Percentiles rank a stretch among this genome's conserved stretches.
These are phyloP conservation scores for Acorus calamus DNA, from an alignment of 106 monocot species.

Conservation along the genomic window DNA sequence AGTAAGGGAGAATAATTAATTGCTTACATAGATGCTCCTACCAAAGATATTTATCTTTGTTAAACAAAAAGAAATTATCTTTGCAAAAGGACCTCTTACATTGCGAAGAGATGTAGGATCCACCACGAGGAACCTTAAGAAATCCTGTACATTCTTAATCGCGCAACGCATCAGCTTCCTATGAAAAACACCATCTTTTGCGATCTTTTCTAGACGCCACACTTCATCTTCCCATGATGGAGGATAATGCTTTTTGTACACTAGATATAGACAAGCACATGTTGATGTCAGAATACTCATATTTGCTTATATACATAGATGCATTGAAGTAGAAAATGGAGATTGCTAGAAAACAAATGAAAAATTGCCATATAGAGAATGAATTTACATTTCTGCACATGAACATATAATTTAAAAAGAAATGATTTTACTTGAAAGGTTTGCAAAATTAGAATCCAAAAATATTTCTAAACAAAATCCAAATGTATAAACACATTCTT, in stretches of 20 bases:
- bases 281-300: background rate
- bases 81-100: slow-evolving; percentile 28
- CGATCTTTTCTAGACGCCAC: slow-evolving; percentile 90
- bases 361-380: background rate
- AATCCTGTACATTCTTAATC: slow-evolving; percentile 67
- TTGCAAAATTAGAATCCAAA: background rate
- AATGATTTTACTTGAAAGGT: background rate
- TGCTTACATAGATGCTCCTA: background rate
- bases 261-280: slow-evolving; percentile 11
- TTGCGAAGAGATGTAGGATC: slow-evolving; percentile 42
- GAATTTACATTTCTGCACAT: background rate
- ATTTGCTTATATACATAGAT: slow-evolving; percentile 1
- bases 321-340: background rate
- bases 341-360: too few species aligned
- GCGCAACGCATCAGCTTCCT: slow-evolving; percentile 47
- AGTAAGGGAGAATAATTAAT: background rate
- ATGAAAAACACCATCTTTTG: slow-evolving; percentile 89
- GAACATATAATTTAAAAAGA: background rate
- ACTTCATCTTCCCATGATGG: slow-evolving; percentile 67
- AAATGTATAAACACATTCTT: too few species aligned
- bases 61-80: background rate
- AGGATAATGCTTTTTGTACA: slow-evolving; percentile 91
- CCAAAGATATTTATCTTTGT: background rate
- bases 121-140: slow-evolving; percentile 39
- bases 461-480: too few species aligned